Evolutionary conservation across 2,329 filamentous ascomycete genomes (phyloP), one percentile per base, ranked within the genome.

Genomic region (Cordyceps cicadae): DNA sequence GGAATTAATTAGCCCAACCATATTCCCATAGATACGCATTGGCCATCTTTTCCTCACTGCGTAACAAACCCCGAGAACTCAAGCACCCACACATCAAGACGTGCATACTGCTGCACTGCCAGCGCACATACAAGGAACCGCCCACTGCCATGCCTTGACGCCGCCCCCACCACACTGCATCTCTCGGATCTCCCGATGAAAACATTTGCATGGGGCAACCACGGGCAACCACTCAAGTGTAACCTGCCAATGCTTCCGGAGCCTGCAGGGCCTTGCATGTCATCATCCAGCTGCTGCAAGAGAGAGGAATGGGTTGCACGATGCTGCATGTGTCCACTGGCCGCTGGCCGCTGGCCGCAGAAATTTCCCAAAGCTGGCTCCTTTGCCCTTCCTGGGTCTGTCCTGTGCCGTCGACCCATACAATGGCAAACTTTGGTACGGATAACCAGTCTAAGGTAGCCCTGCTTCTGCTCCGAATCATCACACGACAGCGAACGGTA

Each of bases 121-220:
- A 53, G 51, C 51, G 34, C 51, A 53, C 7, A 34, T 41, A 15
- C n/a, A 39, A 26, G 29, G 29, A 29, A 29, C 5, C 34, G 49
- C 21, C 49, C 49, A 37, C 51, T 50, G 15, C 51, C 51, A 24
- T n/a, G 24, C 41, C 15, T 56, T 24, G 21, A 43, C 19, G 24
- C 14, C 15, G 21, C 21, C 55, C 55, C 55, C 55, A 39, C 55
- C 34, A 43, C 46, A 12, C 15, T 51, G 55, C 55, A 58, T 58
- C 55, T 50, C 6, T 51, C 55, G 55, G 46, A 58, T 51, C 55
- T 48, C 55, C 55, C 55, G 55, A 58, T 58, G 55, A 48, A 26
- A 37, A 46, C 46, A 58, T 32, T 21, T 29, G 55, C 55, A 51
- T 58, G 37, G 46, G 41, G 46, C n/a, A 46, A 45, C 32, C 9